Conservation (phyloP, 352 stramenopile species). For the Phytophthora aleatoria region DNA sequence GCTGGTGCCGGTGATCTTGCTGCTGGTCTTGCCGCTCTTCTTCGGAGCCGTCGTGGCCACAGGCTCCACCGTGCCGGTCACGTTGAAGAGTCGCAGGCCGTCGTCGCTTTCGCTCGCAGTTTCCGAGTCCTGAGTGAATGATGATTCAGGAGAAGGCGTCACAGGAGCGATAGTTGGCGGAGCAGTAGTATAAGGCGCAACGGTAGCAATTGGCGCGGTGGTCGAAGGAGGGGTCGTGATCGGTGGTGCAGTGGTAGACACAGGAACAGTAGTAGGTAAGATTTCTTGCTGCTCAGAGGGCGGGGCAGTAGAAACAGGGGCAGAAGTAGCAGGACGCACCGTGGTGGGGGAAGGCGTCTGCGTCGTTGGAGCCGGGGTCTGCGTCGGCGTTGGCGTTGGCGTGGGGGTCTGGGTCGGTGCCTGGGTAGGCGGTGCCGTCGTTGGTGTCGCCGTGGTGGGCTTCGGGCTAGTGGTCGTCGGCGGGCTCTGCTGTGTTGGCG, state of each 20-base stretch:
- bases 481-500: conserved; percentile 13
- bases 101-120: conserved; percentile 19
- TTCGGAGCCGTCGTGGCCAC: conserved; percentile 9
- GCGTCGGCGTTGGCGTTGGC: conserved; percentile 12
- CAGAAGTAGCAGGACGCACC: conserved; percentile 35
- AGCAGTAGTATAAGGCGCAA: conserved; percentile 17
- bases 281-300: conserved; percentile 28
- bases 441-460: conserved; percentile 8
- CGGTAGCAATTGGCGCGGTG: conserved; percentile 8
- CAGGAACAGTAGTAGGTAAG: conserved; percentile 29
- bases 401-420: conserved; percentile 16
- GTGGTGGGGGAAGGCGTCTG: conserved; percentile 31
- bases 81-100: conserved; percentile 16
- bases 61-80: conserved; percentile 22
- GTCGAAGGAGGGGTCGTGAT: conserved; percentile 23
- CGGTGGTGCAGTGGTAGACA: conserved; percentile 23
- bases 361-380: conserved; percentile 22
- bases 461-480: conserved; percentile 14
- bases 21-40: conserved; percentile 8
- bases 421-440: conserved; percentile 9
- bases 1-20: conserved; percentile 10
- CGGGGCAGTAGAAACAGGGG: conserved; percentile 26
- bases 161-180: conserved; percentile 17
- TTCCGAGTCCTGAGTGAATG: conserved; percentile 19
- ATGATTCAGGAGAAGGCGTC: conserved; percentile 19